Base-by-base conservation (phyloP, 441 rosid genomes). In the Geranium incanum region DNA sequence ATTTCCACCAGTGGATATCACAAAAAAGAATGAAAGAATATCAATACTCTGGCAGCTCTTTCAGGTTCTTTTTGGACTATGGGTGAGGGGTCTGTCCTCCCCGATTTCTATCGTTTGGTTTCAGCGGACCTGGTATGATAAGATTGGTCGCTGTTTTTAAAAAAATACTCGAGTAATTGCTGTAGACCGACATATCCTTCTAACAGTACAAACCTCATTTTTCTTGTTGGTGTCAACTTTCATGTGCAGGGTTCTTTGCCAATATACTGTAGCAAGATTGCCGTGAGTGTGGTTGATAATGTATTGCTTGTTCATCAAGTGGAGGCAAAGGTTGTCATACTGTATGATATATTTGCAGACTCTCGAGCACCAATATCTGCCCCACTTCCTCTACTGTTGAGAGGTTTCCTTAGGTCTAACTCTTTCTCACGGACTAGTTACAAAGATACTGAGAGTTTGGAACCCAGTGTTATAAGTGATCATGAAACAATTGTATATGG, bases 351-450 rank as follows among this genome's bases (percentile, higher is more conserved):
- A 79, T 91, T 82, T 83, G 74, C 87, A 68, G 96, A 92, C 81
- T 91, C 98, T 82, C 93, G 88, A 80, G 97, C 96, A 75, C 98
- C 99, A 18, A 81, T 95, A 78, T 90, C 98, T 81, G 99, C 99
- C 68, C 99, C 99, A 18, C 98, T 95, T 76, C 98, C 99, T 71
- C 78, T 92, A 71, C 79, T 87, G 71, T 81, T 88, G 84, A 86
- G 97, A 84, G 90, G 94, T 77, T 78, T 85, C 48, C 87, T 84
- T 64, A 83, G 90, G 82, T 82, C 91, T 28, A 79, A 68, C 72
- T 74, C 81, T 73, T 84, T 79, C 19, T 77, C 84, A 21, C 88
- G 80, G 74, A 83, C 86, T 71, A 70, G 75, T 76, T 75, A 64
- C 63, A 86, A 78, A 76, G 92, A 84, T 71, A 74, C 74, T 75